A percentile compares a stretch with the other conserved stretches of the same genome.
Evolutionary conservation across 2,329 filamentous ascomycete species (phyloP).

Genomic region (Myriosclerotinia duriaeana): DNA sequence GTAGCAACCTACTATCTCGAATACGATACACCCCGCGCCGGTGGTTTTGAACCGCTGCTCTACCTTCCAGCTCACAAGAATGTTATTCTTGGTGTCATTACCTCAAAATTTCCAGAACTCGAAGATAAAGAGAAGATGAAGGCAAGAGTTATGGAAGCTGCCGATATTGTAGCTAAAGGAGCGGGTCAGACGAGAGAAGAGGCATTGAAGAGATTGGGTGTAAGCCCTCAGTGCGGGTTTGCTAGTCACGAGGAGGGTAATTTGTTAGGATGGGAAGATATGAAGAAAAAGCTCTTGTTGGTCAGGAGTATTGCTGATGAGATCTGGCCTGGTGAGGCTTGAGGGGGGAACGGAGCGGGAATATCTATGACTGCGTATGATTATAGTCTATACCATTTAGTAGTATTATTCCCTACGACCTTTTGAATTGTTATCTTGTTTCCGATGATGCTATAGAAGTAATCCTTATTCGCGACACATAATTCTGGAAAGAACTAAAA

Average conservation of each 20-base stretch:
- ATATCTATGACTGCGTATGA: not conserved
- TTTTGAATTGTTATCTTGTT: not conserved
- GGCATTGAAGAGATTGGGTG: constrained; percentile 64
- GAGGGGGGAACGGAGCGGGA: not conserved
- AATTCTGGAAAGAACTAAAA: not conserved
- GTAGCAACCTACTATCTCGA: constrained; percentile 69
- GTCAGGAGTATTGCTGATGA: constrained; percentile 71
- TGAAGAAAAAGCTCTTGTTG: constrained; percentile 70
- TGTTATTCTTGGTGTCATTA: constrained; percentile 65
- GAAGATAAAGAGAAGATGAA: constrained; percentile 66
- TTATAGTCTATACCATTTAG: not conserved
- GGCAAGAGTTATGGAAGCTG: constrained; percentile 57
- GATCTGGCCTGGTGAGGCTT: constrained; percentile 55
- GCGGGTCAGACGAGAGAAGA: constrained; percentile 63
- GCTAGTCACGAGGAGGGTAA: constrained; percentile 53
- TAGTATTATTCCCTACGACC: not conserved
- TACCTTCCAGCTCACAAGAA: constrained; percentile 60
- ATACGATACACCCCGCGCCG: constrained; percentile 64
- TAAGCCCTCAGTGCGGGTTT: constrained; percentile 73
- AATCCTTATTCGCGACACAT: not conserved
- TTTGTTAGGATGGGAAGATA: constrained; percentile 64
- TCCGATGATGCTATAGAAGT: not conserved
- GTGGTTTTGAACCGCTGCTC: constrained; percentile 65
- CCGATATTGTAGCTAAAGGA: constrained; percentile 68
- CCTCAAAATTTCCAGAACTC: constrained; percentile 60